These are phyloP conservation scores for Lepiota brunneoincarnata DNA, from an alignment of 768 basidiomycete species.

Conservation along the genomic window DNA sequence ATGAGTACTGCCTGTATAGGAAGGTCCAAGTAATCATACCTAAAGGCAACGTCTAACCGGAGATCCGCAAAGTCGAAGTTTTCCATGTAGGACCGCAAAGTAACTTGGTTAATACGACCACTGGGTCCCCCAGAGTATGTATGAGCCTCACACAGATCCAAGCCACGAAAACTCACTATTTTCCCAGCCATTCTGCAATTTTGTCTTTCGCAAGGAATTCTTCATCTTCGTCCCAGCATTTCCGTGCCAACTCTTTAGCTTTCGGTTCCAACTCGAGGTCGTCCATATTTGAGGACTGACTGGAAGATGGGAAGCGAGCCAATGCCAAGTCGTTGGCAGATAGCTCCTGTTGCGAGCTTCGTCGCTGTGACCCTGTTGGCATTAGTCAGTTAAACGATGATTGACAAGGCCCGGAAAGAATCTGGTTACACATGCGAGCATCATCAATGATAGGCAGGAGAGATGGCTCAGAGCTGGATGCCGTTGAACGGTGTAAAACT, in stretches of 20 bases:
- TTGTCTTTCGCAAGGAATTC: constrained; percentile 83
- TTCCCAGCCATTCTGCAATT: constrained; percentile 95
- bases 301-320: constrained; percentile 42
- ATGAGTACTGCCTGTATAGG: neutral
- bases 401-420: constrained; percentile 2
- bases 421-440: constrained; percentile 42
- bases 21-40: constrained; percentile 41
- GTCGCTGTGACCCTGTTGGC: constrained; percentile 19
- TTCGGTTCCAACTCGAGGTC: constrained; percentile 54
- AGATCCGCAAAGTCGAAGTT: constrained; percentile 85
- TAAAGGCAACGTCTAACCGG: constrained; percentile 85
- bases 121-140: constrained; percentile 35
- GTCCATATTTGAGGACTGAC: constrained; percentile 44
- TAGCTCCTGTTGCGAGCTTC: constrained; percentile 54
- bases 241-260: constrained; percentile 70
- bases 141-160: neutral
- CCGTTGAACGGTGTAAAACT: constrained; percentile 67
- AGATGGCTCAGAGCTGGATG: constrained; percentile 84
- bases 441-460: constrained; percentile 57
- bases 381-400: constrained; percentile 4
- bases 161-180: constrained; percentile 60
- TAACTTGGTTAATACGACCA: constrained; percentile 68
- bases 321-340: constrained; percentile 48
- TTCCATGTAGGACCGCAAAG: constrained; percentile 79
- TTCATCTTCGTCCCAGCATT: constrained; percentile 87